These are phyloP conservation scores for Fusarium virguliforme DNA, from an alignment of 2,329 filamentous ascomycete species.

Conservation along the genomic window DNA sequence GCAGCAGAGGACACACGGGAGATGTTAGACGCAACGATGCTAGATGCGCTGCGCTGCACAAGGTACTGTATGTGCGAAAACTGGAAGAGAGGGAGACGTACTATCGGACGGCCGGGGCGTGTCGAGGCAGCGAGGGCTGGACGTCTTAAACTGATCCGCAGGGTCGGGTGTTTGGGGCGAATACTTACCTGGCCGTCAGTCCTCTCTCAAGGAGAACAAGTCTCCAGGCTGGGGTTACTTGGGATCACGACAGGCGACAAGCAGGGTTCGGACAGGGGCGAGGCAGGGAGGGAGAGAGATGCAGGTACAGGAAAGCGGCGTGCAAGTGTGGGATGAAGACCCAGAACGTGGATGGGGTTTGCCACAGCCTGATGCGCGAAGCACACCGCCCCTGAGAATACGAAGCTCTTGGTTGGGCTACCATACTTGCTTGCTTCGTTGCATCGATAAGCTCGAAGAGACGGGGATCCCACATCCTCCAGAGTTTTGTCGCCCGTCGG, in stretches of 20 bases:
- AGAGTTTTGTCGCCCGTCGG: too few species aligned
- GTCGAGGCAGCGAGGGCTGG: slow-evolving; percentile 34
- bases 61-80: slow-evolving; percentile 35
- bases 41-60: slow-evolving; percentile 16
- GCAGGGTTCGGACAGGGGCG: slow-evolving; percentile 41
- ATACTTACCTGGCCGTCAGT: slow-evolving; percentile 38
- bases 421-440: background rate
- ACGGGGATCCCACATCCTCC: too few species aligned
- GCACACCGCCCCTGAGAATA: background rate
- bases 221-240: slow-evolving; percentile 48
- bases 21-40: slow-evolving; percentile 26
- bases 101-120: slow-evolving; percentile 33
- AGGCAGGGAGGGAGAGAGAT: slow-evolving; percentile 44
- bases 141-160: slow-evolving; percentile 49
- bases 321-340: slow-evolving; percentile 43
- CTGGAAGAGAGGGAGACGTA: slow-evolving; percentile 36
- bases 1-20: slow-evolving; percentile 6
- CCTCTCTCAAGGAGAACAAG: slow-evolving; percentile 35
- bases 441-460: background rate
- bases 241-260: slow-evolving; percentile 49
- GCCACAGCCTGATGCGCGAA: background rate
- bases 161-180: slow-evolving; percentile 36
- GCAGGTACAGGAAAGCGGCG: slow-evolving; percentile 51
- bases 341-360: slow-evolving; percentile 38
- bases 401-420: background rate